phyloP scores from a whole-genome alignment of 2,329 filamentous ascomycete species.

The Epicoccum nigrum region DNA sequence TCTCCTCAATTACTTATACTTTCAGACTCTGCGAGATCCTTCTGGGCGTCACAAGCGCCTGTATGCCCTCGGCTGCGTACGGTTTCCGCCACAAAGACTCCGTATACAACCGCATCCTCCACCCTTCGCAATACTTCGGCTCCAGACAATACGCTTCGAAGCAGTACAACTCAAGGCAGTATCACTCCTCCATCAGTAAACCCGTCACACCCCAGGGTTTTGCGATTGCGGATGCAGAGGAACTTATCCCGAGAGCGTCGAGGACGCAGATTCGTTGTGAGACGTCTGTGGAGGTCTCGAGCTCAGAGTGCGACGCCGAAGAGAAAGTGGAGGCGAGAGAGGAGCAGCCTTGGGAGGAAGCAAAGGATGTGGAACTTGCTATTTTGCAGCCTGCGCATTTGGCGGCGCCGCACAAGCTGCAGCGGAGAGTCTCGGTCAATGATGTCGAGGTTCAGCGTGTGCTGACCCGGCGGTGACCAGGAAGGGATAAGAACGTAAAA shows the following conservation, averaged over 20 bases:
- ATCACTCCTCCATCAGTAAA: neutral
- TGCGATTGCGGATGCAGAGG: neutral
- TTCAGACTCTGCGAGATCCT: conserved; percentile 17
- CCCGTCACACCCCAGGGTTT: neutral
- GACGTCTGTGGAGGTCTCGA: neutral
- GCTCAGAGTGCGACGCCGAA: neutral
- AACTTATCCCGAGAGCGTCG: neutral
- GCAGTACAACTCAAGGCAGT: neutral
- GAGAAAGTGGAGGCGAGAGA: neutral
- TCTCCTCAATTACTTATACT: too few species aligned
- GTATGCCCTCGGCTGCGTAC: conserved; percentile 9
- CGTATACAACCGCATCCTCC: conserved; percentile 8
- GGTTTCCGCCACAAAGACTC: conserved; percentile 13
- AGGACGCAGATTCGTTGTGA: neutral
- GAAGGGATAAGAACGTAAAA: too few species aligned
- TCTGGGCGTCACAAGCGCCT: conserved; percentile 20
- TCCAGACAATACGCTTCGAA: conserved; percentile 1
- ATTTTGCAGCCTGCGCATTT: neutral
- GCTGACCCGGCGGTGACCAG: too few species aligned
- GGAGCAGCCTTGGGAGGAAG: neutral
- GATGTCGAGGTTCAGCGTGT: too few species aligned
- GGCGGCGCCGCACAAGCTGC: neutral
- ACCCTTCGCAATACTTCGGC: neutral
- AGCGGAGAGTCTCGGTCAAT: neutral
- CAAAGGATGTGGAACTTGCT: neutral